Evolutionary conservation across 768 basidiomycete genomes (phyloP).

Genomic region (Suillus americanus): DNA sequence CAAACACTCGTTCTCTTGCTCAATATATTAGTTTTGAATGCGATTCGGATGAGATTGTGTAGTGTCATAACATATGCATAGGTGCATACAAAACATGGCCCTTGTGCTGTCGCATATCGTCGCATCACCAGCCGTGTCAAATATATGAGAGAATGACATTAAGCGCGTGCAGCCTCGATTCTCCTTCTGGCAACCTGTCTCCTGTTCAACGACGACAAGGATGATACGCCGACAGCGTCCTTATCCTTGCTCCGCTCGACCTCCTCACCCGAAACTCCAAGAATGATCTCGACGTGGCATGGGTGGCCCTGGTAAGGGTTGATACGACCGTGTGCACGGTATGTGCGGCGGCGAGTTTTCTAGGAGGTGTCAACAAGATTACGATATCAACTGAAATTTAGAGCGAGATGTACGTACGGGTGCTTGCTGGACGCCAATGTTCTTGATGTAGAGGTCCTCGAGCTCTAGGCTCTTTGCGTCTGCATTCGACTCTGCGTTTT

Average conservation of each 20-base stretch:
- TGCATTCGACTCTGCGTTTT: constrained; percentile 99
- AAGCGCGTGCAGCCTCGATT: constrained; percentile 78
- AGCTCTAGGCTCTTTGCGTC: constrained; percentile 94
- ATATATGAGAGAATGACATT: constrained; percentile 27
- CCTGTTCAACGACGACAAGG: constrained; percentile 73
- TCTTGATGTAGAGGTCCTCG: constrained; percentile 92
- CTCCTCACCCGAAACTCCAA: constrained; percentile 73
- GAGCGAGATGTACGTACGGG: constrained; percentile 59
- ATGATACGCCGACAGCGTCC: constrained; percentile 44
- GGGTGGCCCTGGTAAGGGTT: constrained; percentile 99
- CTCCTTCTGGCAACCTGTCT: constrained; percentile 85
- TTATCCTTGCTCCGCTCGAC: constrained; percentile 94
- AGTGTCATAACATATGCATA: constrained; percentile 31
- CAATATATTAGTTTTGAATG: not conserved
- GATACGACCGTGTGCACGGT: constrained; percentile 96
- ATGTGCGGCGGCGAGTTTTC: constrained; percentile 99
- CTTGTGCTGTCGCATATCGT: constrained; percentile 18
- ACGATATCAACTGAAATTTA: constrained; percentile 4
- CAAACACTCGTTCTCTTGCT: not conserved
- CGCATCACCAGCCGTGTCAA: constrained; percentile 10
- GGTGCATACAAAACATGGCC: constrained; percentile 27
- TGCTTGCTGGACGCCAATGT: constrained; percentile 98
- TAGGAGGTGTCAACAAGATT: constrained; percentile 27
- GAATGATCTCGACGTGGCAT: constrained; percentile 93
- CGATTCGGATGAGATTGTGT: constrained; percentile 1